Base-by-base conservation (phyloP, 768 basidiomycete species). In the Boletales sp. region DNA sequence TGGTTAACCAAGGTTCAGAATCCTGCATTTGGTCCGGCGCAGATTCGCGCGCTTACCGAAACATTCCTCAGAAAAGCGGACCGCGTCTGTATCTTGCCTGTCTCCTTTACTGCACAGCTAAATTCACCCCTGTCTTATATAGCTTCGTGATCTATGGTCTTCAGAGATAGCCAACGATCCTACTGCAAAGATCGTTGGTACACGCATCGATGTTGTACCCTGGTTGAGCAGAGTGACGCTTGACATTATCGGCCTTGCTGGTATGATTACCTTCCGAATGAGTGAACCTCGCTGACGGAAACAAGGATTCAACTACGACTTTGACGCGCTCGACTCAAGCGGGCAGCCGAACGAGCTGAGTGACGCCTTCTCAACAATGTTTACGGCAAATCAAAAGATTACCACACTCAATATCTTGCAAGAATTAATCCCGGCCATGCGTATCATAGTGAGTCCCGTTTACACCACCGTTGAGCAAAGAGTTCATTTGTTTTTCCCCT, bases 21-120 rank as follows among this genome's bases (percentile, higher is more conserved):
- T 54, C 84, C 84, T 12, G 83, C 83, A 0, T 87, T 87, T 56
- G 82, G 84, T 2, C 72, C 74, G 3, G 65, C 74, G 1, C 83
- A 84, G 56, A 74, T 86, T 35, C 71, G 83, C 2, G 78, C 77
- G 38, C 58, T 85, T 12, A 81, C 81, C 0, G 72, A 72, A 13
- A 78, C 80, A 12, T 84, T 86, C 52, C 55, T 82, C 5, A 73
- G 76, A 3, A 86, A 84, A 60, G 68, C 84, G 1, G 57, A 75
- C 2, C 67, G 80, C 61, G 82, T 80, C 59, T 30, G 54, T 14
- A 8, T 39, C 21, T 13, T 9, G 41, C 12, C 34, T 38, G 10
- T 54, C 58, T 49, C 36, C 44, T 57, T 25, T 25, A 5, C 5
- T 28, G 25, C 25, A 6, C 25, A 28, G 25, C 25, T 6, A 28